Evolutionary conservation across 2,329 filamentous ascomycete genomes (phyloP), one percentile per base, ranked within the genome.

Genomic region (Parascedosporium putredinis): DNA sequence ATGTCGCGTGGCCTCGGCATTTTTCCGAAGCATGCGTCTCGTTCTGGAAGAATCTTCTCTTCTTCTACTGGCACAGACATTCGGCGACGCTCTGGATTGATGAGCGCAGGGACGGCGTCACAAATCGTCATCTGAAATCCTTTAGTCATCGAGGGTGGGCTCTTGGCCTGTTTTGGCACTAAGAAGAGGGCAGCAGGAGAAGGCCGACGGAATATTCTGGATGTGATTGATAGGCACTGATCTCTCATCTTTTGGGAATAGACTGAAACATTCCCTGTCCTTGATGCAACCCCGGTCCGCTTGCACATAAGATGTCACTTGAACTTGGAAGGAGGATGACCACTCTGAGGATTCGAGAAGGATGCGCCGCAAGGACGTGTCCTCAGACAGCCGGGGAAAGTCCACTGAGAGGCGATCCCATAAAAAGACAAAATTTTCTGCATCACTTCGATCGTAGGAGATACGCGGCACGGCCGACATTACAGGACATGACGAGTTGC

Each of bases 41-140:
- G n/a, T 31, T 31, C 27, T 31, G 27, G 27, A 31, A 31, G 27
- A 6, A 31, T 7, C 12, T 31, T 31, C 7, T 31, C 27, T 12
- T 12, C 27, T 6, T 31, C 7, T 18, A n/a, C 9, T 40, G 36
- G n/a, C n/a, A 20, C 36, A 40, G 36, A 40, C 36, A n/a, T 40
- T 6, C 12, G 36, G 36, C 36, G 36, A 40, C 18, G 36, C 16
- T 40, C 36, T 18, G 36, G 36, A 40, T 40, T 40, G 36, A 40
- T 40, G 14, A 18, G n/a, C 36, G 18, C 36, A 18, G n/a, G 16
- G n/a, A n/a, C n/a, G 18, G 36, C 36, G 16, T 40, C 36, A 40
- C n/a, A 40, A 18, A 40, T 40, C 36, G 36, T 40, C 36, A 40
- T 40, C 36, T 40, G 36, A 40, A 40, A n/a, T 40, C 18, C n/a